Percentiles rank a stretch among this genome's conserved stretches.
phyloP scores from a whole-genome alignment of 1,284 basidiomycete genomes.

The Phylloporus sp. region DNA sequence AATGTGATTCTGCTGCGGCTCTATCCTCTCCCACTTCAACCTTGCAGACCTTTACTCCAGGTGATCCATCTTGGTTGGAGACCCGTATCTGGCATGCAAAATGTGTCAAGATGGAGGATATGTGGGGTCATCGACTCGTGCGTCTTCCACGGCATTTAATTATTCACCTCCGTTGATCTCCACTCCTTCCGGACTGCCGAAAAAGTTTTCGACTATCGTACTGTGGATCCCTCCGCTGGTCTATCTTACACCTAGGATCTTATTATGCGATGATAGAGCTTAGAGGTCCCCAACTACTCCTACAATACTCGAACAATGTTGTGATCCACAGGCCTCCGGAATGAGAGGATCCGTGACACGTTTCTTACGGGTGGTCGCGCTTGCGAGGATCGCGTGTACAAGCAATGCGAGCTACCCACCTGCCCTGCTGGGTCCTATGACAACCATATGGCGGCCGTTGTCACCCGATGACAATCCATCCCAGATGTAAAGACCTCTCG shows the following conservation, averaged over 20 bases:
- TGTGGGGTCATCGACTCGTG: constrained; percentile 89
- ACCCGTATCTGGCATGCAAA: constrained; percentile 96
- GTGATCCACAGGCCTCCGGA: constrained; percentile 63
- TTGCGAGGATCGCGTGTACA: constrained; percentile 68
- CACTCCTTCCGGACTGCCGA: too few relatives aligned
- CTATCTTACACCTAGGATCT: constrained; percentile 87
- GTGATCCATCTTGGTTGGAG: constrained; percentile 87
- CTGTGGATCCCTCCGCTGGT: constrained; percentile 80
- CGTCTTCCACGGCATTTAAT: constrained; percentile 29
- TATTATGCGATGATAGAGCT: constrained; percentile 81
- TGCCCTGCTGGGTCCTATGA: constrained; percentile 70
- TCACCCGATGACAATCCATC: constrained; percentile 7
- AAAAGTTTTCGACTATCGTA: constrained; percentile 88
- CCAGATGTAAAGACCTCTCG: constrained; percentile 47
- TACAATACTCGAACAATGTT: constrained; percentile 63
- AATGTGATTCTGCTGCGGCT: constrained; percentile 50
- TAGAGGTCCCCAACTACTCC: constrained; percentile 57
- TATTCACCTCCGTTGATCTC: too few relatives aligned
- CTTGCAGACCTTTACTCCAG: constrained; percentile 42
- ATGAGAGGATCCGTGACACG: constrained; percentile 53
- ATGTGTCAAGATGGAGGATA: constrained; percentile 88
- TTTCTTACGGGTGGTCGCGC: constrained; percentile 51
- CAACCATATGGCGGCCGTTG: constrained; percentile 71
- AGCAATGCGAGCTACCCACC: constrained; percentile 67
- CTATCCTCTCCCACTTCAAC: too few relatives aligned